Conservation (phyloP, 139 green algal species). For the Pleodorina starrii region DNA sequence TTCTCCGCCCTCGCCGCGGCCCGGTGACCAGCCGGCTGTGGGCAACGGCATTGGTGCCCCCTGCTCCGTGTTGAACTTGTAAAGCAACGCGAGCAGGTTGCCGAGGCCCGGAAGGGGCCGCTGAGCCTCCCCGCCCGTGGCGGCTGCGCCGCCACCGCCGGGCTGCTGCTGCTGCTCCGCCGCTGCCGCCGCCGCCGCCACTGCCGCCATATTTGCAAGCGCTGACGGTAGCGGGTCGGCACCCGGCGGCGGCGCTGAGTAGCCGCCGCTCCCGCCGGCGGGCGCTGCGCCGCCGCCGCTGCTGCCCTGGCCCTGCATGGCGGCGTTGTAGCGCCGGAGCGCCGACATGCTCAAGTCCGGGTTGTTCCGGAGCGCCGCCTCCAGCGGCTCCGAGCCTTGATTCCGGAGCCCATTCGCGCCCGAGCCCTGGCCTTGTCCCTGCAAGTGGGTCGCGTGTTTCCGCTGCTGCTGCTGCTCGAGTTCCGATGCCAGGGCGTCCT, state of each 20-base stretch:
- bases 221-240: background rate
- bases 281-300: background rate
- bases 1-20: background rate
- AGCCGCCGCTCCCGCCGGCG: background rate
- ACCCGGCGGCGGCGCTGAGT: background rate
- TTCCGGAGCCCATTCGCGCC: background rate
- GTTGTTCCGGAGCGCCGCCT: background rate
- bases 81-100: background rate
- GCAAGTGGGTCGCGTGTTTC: background rate
- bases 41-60: background rate
- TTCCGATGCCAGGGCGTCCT: background rate
- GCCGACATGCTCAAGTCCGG: background rate
- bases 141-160: background rate
- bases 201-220: background rate
- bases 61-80: conserved; percentile 25
- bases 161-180: background rate
- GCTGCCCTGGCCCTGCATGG: background rate
- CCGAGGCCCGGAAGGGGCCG: background rate
- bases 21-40: background rate
- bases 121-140: background rate
- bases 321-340: background rate
- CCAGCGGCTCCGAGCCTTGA: background rate
- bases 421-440: background rate
- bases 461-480: background rate
- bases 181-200: background rate